Evolutionary conservation across 2,329 filamentous ascomycete species (phyloP).

Genomic region (Fusarium falciforme): DNA sequence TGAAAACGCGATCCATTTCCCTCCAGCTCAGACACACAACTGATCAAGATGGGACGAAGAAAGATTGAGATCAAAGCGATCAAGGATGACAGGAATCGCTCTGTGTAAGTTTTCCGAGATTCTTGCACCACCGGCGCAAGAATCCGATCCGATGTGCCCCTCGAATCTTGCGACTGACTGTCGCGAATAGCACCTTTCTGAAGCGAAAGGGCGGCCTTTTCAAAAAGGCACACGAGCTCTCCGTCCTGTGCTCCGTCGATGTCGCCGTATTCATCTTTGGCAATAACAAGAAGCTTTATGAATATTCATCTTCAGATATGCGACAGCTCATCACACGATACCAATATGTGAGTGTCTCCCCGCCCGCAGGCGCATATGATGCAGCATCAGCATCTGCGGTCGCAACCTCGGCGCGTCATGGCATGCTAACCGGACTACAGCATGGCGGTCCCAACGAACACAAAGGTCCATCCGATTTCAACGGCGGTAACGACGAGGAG

Average conservation of each 20-base stretch:
- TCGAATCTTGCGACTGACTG: slow-evolving; percentile 32
- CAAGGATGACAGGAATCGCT: slow-evolving; percentile 97
- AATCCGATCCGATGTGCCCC: neutral
- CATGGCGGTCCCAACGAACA: slow-evolving; percentile 95
- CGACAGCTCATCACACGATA: slow-evolving; percentile 88
- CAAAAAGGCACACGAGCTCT: slow-evolving; percentile 99
- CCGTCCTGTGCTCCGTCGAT: slow-evolving; percentile 97
- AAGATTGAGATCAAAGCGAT: slow-evolving; percentile 99
- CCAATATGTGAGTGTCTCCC: slow-evolving; percentile 78
- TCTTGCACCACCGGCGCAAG: neutral
- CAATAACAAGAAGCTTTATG: slow-evolving; percentile 98
- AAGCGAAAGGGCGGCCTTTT: slow-evolving; percentile 99
- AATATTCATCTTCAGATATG: slow-evolving; percentile 96
- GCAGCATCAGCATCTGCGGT: neutral
- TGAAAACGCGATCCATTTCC: slow-evolving; percentile 36
- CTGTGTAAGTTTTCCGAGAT: slow-evolving; percentile 77
- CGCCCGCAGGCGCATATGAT: slow-evolving; percentile 11
- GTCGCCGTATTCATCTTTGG: slow-evolving; percentile 99
- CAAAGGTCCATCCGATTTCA: slow-evolving; percentile 94
- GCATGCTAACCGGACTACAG: slow-evolving; percentile 57
- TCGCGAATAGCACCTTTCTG: slow-evolving; percentile 81
- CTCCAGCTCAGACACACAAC: slow-evolving; percentile 25
- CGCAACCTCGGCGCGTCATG: neutral
- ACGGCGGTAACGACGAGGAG: slow-evolving; percentile 87
- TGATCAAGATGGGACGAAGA: slow-evolving; percentile 83